Evolutionary conservation across 306 rosid species (phyloP).

Genomic region (Sechiopsis laciniata): DNA sequence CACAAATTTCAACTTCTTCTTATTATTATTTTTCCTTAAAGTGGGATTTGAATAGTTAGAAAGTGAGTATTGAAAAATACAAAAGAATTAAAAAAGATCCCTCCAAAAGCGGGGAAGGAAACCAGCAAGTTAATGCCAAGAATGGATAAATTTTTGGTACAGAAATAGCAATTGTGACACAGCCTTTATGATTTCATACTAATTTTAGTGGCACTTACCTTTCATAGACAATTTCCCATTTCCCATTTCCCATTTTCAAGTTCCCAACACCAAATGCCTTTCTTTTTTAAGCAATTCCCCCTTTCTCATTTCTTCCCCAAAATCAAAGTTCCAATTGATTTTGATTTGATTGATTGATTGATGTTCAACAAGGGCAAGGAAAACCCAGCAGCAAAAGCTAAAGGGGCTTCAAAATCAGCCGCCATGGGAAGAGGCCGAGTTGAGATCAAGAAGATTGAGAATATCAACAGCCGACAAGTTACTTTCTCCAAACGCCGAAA

Average conservation of each 20-base stretch:
- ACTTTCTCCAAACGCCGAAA: conserved; percentile 17
- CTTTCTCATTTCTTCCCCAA: background rate
- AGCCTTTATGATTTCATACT: conserved; percentile 29
- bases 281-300: conserved; percentile 12
- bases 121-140: conserved; percentile 30
- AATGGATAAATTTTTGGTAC: conserved; percentile 40
- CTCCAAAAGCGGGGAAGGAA: background rate
- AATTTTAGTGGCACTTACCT: conserved; percentile 46
- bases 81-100: background rate
- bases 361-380: background rate
- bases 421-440: conserved; percentile 67
- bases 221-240: conserved; percentile 21
- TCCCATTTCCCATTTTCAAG: background rate
- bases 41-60: no score
- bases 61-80: no score
- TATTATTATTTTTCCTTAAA: no score
- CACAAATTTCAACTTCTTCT: no score
- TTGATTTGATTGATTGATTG: background rate
- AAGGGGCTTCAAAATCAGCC: background rate
- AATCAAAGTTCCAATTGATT: no score
- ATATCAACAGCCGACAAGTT: conserved; percentile 65
- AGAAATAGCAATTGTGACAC: conserved; percentile 37
- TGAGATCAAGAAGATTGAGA: conserved; percentile 72
- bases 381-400: background rate
- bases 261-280: conserved; percentile 4